Evolutionary conservation across 176 grass and related monocot species (phyloP).

Genomic region (Triticum turgidum): DNA sequence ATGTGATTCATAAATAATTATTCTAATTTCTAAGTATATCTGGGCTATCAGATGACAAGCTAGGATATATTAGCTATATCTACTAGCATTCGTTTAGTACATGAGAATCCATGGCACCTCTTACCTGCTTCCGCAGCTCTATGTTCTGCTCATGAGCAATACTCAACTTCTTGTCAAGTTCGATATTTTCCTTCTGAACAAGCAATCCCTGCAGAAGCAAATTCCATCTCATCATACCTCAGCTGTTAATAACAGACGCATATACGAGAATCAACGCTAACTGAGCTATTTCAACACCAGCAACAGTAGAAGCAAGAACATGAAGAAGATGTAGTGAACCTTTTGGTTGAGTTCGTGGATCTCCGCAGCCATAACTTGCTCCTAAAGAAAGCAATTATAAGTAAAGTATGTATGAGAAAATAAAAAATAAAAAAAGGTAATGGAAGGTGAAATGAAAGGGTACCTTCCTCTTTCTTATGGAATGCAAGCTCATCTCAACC

Average conservation of each 20-base stretch:
- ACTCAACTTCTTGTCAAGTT: conserved; percentile 20
- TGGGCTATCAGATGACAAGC: too few species aligned
- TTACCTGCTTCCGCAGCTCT: conserved; percentile 23
- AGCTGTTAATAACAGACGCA: not conserved
- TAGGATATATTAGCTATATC: too few species aligned
- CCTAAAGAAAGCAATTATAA: not conserved
- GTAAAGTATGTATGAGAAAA: not conserved
- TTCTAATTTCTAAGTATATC: too few species aligned
- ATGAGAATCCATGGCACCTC: not conserved
- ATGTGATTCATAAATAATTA: too few species aligned
- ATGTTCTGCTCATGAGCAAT: conserved; percentile 26
- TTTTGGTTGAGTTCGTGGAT: conserved; percentile 30
- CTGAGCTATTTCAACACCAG: not conserved
- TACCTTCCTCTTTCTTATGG: conserved; percentile 34
- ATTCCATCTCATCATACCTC: not conserved
- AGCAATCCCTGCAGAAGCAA: not conserved
- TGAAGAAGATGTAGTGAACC: conserved; percentile 20
- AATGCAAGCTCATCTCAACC: conserved; percentile 28
- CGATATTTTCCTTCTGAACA: conserved; percentile 25
- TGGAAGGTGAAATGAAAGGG: not conserved
- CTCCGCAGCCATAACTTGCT: conserved; percentile 24
- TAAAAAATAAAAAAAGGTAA: not conserved
- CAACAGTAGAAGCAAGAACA: not conserved
- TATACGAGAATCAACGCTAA: not conserved
- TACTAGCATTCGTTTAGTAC: too few species aligned